Evolutionary conservation across 2,329 filamentous ascomycete species (phyloP).

Genomic region (Tolypocladium amazonense): DNA sequence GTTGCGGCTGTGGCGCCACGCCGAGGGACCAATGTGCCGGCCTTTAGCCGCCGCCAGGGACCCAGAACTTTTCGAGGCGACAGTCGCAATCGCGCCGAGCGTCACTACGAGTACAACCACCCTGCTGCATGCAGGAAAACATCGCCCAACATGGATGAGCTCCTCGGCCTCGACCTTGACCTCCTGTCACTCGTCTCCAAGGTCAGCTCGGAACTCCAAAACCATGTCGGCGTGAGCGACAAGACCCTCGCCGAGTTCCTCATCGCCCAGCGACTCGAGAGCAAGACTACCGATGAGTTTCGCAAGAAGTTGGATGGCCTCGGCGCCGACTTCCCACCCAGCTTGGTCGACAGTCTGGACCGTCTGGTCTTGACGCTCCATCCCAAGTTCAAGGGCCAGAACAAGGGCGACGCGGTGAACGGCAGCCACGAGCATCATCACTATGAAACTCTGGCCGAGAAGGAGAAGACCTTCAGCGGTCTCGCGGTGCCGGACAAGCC

Average conservation of each 20-base stretch:
- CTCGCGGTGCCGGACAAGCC: constrained; percentile 76
- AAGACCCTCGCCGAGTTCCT: constrained; percentile 95
- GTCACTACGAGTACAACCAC: not conserved
- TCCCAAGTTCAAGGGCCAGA: constrained; percentile 68
- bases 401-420: constrained; percentile 20
- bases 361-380: constrained; percentile 83
- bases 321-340: constrained; percentile 73
- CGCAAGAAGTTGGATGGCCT: constrained; percentile 63
- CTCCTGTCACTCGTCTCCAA: constrained; percentile 88
- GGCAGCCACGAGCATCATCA: constrained; percentile 28
- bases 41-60: not conserved
- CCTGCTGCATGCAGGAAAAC: constrained; percentile 10
- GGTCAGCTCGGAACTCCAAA: constrained; percentile 87
- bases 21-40: not conserved
- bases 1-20: not conserved
- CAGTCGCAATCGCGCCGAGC: not conserved
- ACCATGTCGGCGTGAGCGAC: constrained; percentile 84
- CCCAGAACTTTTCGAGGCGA: not conserved
- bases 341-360: constrained; percentile 84
- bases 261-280: constrained; percentile 78
- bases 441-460: constrained; percentile 49
- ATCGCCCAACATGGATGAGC: constrained; percentile 63
- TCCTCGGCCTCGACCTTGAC: constrained; percentile 81
- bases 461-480: constrained; percentile 82
- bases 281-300: constrained; percentile 60